Conservation (phyloP, 2,329 filamentous ascomycete genomes). For the Coniochaeta ligniaria region DNA sequence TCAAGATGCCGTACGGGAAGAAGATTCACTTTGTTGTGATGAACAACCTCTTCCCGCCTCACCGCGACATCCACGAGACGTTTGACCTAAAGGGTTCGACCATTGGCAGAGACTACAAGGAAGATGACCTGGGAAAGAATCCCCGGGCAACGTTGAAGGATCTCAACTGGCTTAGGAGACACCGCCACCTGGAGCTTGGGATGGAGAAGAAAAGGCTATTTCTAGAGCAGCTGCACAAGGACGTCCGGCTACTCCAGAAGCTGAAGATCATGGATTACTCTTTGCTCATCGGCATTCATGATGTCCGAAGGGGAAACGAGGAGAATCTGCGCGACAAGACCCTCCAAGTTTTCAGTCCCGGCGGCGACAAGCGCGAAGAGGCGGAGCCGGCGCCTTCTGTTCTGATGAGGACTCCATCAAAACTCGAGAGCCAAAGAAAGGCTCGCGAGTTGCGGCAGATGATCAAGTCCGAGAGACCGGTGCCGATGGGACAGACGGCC, state of each 20-base stretch:
- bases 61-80: conserved; percentile 93
- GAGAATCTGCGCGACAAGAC: conserved; percentile 89
- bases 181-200: conserved; percentile 81
- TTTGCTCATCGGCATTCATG: conserved; percentile 88
- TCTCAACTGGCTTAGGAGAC: conserved; percentile 86
- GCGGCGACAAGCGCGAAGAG: conserved; percentile 57
- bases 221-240: conserved; percentile 78
- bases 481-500: conserved; percentile 79
- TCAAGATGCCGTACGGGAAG: conserved; percentile 96
- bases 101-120: conserved; percentile 82
- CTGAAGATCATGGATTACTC: conserved; percentile 99
- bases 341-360: conserved; percentile 87
- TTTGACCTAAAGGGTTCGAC: conserved; percentile 97
- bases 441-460: conserved; percentile 85
- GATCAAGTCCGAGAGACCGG: conserved; percentile 84
- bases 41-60: conserved; percentile 98
- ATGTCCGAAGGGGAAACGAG: conserved; percentile 83
- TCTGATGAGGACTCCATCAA: conserved; percentile 84
- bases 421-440: conserved; percentile 84
- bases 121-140: conserved; percentile 82
- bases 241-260: conserved; percentile 79
- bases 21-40: conserved; percentile 99
- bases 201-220: conserved; percentile 84
- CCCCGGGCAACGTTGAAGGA: conserved; percentile 92
- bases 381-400: conserved; percentile 44